Evolutionary conservation across 176 grass and related monocot species (phyloP), one percentile per base, ranked within the genome.

Genomic region (Zizania latifolia): DNA sequence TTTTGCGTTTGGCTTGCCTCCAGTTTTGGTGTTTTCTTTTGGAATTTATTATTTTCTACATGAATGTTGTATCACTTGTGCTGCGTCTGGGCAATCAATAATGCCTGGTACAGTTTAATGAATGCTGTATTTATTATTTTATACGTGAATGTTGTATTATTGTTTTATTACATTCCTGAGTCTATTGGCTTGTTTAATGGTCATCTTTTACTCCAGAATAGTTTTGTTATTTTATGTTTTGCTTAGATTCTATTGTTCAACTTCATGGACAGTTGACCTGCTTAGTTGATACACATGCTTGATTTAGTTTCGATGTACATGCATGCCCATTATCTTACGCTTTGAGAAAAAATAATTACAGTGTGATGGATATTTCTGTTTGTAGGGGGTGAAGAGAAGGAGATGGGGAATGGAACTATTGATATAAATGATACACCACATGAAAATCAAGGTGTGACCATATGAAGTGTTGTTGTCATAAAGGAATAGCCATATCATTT

Each of bases 341-440:
- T 50, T 24, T 35, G 8, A 59, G 41, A 71, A 59, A 65, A 55
- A 55, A 9, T 15, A 48, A 11, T 72, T 77, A 2, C 4, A 3
- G 15, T 36, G 26, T 28, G 34, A 65, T 72, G 62, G 40, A 17
- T 65, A 8, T 28, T 81, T 26, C 34, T 53, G 12, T n/a, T 81
- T 43, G 14, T 65, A 71, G 37, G 72, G 77, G 59, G 73, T 32
- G 72, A 65, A 86, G 32, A 30, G 13, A 34, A 72, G 37, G 39
- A 37, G 19, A 78, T 82, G 68, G 39, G n/a, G 44, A 36, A 33
- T 61, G 16, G 60, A 58, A 16, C 58, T 36, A 6, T 78, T 73
- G 74, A 78, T 61, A 73, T 87, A 59, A 83, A 83, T 83, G 67
- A 73, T 8, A 37, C 53, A 53, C 68, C 59, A 27, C 51, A 60